Base-by-base conservation (phyloP, 257 asterid genomes). In the Nicotiana paniculata region DNA sequence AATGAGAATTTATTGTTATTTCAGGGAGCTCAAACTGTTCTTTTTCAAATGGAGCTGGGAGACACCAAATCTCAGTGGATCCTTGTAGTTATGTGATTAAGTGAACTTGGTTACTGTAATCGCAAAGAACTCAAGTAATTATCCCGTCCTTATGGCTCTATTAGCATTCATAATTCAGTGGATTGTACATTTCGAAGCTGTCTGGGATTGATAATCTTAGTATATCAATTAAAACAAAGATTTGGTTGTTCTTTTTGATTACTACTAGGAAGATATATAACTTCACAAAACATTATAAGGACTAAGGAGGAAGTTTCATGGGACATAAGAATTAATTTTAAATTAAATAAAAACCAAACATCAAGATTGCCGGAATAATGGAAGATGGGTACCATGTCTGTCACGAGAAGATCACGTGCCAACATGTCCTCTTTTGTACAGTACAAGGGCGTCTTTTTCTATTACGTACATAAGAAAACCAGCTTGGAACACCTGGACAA, bases 351-450 rank as follows among this genome's bases (percentile, higher is more conserved):
- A 63, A 64, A 64, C 70, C n/a, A 28, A 28, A 64, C n/a, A 64
- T 64, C 10, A 64, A 64, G 39, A 5, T 64, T 64, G 70, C 39
- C 63, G 35, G 63, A 75, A 75, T 75, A 75, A 75, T 75, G 26
- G 80, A 75, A 75, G 80, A 75, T 75, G 80, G 80, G 63, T 16
- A 75, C 80, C 63, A 75, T 75, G 28, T 26, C 80, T 75, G 26
- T 75, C 63, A 75, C 80, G 63, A 75, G 80, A 75, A 75, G 9
- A 75, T 51, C 80, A 75, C 80, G 80, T 75, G 80, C 80, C 39
- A 26, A 75, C 80, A 75, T 75, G 80, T 75, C 80, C 63, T 75
- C 80, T 1, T 51, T 75, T 75, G 9, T 15, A 51, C 80, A 75
- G 46, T 75, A 75, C 80, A 75, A 75, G 26, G 16, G 53, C 51